Evolutionary conservation across 164 flowering plant genomes (phyloP), one percentile per base, ranked within the genome.

Genomic region (Kingdonia uniflora): DNA sequence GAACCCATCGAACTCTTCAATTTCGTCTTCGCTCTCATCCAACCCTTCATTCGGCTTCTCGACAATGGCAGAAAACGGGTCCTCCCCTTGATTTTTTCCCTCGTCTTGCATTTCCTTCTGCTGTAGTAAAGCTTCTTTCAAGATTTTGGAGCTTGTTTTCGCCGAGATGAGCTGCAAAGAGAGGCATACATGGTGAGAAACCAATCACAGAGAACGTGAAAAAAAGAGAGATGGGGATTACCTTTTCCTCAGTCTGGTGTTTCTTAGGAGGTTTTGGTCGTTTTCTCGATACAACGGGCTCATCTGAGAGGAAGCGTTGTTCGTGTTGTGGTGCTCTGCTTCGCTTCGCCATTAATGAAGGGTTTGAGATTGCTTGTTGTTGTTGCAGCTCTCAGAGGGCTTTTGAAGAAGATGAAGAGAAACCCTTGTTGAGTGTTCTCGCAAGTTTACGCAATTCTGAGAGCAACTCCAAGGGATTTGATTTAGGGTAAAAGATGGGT

Each of bases 101-200:
- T 79, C 84, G 51, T 82, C 88, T 5, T 79, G 75, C 25, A 84
- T 52, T 65, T 87, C 97, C 60, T 71, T 83, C 70, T 85, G 96
- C 70, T 91, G 97, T 52, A 66, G 41, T 25, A 77, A 29, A 1
- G 97, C 96, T 51, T 83, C 80, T 61, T 75, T 80, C 69, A 91
- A 63, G 26, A 91, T 85, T 65, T 79, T 87, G 1, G 82, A 71
- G 60, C 84, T 83, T 67, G 78, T 67, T n/a, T 63, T 65, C 6
- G 80, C 59, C 2, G 92, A 76, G 16, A 86, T 69, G 19, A 73
- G 62, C n/a, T n/a, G n/a, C n/a, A n/a, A n/a, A n/a, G n/a, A n/a
- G n/a, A n/a, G n/a, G n/a, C n/a, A n/a, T n/a, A n/a, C n/a, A n/a
- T n/a, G n/a, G n/a, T n/a, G n/a, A n/a, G n/a, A n/a, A n/a, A n/a